These are phyloP conservation scores for Isoetes taiwanensis DNA, from an alignment of 75 land plant species.

Conservation along the genomic window DNA sequence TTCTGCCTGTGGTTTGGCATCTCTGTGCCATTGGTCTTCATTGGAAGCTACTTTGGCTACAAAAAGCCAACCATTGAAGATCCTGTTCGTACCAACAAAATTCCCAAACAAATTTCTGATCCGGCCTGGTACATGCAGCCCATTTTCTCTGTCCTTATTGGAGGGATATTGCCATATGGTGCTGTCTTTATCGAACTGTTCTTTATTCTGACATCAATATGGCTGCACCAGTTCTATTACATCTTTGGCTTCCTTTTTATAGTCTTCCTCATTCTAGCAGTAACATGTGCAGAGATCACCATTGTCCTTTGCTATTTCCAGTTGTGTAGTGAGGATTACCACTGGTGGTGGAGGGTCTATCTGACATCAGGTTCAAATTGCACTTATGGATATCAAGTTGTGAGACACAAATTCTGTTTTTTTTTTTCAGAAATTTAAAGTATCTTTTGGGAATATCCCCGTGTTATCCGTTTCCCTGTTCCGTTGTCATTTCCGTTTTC, in stretches of 20 bases:
- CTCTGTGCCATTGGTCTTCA: conserved; percentile 23
- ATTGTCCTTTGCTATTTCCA: conserved; percentile 27
- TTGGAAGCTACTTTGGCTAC: conserved; percentile 24
- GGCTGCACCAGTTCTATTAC: conserved; percentile 29
- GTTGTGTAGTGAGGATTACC: conserved; percentile 27
- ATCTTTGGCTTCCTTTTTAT: conserved; percentile 27
- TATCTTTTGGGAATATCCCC: too few relatives aligned
- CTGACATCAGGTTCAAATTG: conserved; percentile 19
- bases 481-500: too few relatives aligned
- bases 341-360: conserved; percentile 26
- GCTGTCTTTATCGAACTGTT: conserved; percentile 30
- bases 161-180: conserved; percentile 25
- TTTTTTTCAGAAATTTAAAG: too few relatives aligned
- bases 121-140: conserved; percentile 27
- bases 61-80: conserved; percentile 19
- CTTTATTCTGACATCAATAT: conserved; percentile 26
- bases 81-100: conserved; percentile 23
- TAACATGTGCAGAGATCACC: conserved; percentile 28
- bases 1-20: conserved; percentile 27
- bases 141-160: conserved; percentile 18
- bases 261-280: conserved; percentile 19
- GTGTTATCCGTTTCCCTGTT: too few relatives aligned
- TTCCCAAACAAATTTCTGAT: conserved; percentile 19
- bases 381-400: too few relatives aligned
- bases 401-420: too few relatives aligned